These are phyloP conservation scores for Quercus rubra DNA, from an alignment of 306 rosid species.

Conservation along the genomic window DNA sequence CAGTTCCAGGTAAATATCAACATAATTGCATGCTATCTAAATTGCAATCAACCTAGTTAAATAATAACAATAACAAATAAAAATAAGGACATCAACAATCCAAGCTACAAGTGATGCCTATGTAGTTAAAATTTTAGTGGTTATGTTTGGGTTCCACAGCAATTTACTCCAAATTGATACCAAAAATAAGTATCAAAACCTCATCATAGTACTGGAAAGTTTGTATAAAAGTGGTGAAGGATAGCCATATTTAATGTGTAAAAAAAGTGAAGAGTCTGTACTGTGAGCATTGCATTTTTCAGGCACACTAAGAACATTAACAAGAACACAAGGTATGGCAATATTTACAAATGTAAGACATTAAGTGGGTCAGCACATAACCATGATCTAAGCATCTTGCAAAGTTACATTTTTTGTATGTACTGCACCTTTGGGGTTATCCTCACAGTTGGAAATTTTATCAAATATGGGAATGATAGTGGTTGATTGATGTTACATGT, in stretches of 20 bases:
- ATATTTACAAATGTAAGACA: not conserved
- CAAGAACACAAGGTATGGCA: not conserved
- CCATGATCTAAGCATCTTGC: not conserved
- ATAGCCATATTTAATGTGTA: not conserved
- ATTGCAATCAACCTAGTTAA: not conserved
- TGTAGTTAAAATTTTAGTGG: not conserved
- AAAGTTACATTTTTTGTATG: not conserved
- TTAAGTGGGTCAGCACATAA: not conserved
- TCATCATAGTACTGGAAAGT: not conserved
- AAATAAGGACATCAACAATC: not conserved
- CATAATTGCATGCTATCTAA: not conserved
- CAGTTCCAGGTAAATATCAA: not conserved
- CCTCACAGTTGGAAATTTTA: too few relatives aligned
- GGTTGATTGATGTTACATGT: too few relatives aligned
- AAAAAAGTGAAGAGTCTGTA: not conserved
- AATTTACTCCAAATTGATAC: not conserved
- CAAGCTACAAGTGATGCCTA: not conserved
- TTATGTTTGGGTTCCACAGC: not conserved
- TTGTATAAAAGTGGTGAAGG: too few relatives aligned
- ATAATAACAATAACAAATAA: not conserved
- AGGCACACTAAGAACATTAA: not conserved
- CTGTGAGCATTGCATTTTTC: not conserved
- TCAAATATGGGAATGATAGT: too few relatives aligned
- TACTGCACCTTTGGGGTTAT: too few relatives aligned
- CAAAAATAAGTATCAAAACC: not conserved